phyloP scores from a whole-genome alignment of 495 filamentous ascomycete genomes.

The Penicillium simplicissimum region DNA sequence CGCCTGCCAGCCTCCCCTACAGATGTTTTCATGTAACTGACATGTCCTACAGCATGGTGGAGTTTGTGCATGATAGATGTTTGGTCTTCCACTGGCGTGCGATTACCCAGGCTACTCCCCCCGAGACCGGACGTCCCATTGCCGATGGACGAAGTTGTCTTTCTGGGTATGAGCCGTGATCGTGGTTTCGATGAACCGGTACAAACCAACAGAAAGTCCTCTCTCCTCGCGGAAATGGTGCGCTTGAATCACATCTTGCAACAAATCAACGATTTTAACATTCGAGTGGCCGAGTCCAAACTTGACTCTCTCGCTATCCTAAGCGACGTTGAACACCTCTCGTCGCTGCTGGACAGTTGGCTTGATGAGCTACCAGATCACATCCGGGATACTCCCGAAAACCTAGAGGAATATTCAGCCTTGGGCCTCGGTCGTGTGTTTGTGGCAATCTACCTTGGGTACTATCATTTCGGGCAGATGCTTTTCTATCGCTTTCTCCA shows the following conservation, averaged over 20 bases:
- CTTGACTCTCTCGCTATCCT: slow-evolving; percentile 12
- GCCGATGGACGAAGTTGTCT: slow-evolving; percentile 34
- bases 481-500: slow-evolving; percentile 48
- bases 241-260: slow-evolving; percentile 34
- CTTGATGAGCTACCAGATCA: slow-evolving; percentile 26
- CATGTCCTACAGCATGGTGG: slow-evolving; percentile 37
- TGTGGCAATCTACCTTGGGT: slow-evolving; percentile 43
- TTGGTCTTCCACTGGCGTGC: slow-evolving; percentile 40
- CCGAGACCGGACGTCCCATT: slow-evolving; percentile 25
- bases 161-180: slow-evolving; percentile 15
- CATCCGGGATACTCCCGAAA: slow-evolving; percentile 33
- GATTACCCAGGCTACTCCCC: slow-evolving; percentile 31
- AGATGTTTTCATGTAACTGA: neutral
- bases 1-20: neutral
- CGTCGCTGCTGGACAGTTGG: slow-evolving; percentile 33
- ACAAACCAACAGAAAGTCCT: slow-evolving; percentile 7
- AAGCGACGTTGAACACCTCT: slow-evolving; percentile 23
- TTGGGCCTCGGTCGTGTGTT: slow-evolving; percentile 41
- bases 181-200: slow-evolving; percentile 11
- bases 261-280: slow-evolving; percentile 38
- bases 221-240: slow-evolving; percentile 39
- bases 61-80: slow-evolving; percentile 46
- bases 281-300: slow-evolving; percentile 20
- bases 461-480: slow-evolving; percentile 44
- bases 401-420: slow-evolving; percentile 27